Evolutionary conservation across 2,329 filamentous ascomycete species (phyloP), one percentile per base, ranked within the genome.

Genomic region (Madurella fahalii): DNA sequence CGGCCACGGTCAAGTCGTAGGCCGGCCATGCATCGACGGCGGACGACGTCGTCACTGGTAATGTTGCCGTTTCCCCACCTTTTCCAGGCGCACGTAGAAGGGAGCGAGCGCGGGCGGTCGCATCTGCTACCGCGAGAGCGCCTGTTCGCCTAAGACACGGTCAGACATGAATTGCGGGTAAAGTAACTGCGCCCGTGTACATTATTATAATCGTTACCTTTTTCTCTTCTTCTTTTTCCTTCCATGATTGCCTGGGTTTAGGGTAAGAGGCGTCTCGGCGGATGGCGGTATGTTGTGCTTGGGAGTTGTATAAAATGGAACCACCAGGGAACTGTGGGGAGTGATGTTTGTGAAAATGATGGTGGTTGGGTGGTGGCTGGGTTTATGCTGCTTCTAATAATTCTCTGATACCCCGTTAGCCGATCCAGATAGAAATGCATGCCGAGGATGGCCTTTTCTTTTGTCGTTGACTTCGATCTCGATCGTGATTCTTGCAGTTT

Each of bases 71-170:
- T 64, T 18, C 50, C 60, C 5, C 61, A 64, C 34, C 50, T 55
- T 18, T 54, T 63, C 25, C 54, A 60, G 20, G 34, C 52, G 1
- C 57, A 53, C n/a, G 64, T 65, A 17, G 67, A 69, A 9, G 46
- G 54, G 7, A 69, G 71, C 31, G 69, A 70, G 47, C 61, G 63
- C 20, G 61, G 67, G 48, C 66, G 72, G 41, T 57, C 73, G 44
- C 69, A 71, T 11, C 52, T 74, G 9, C 57, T 72, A 58, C 70
- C 69, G 39, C 68, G 69, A 54, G 67, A 72, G 63, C 63, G 68
- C 56, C 59, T 71, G 61, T 15, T 15, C 34, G 34, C 59, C 63
- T 25, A 67, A 59, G 57, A 44, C n/a, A 16, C 8, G 9, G 25
- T 8, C 25, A 17, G 30, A 15, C 25, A 16, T 46, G 44, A 25